Base-by-base conservation (phyloP, 2,329 filamentous ascomycete species). In the Fusarium falciforme region DNA sequence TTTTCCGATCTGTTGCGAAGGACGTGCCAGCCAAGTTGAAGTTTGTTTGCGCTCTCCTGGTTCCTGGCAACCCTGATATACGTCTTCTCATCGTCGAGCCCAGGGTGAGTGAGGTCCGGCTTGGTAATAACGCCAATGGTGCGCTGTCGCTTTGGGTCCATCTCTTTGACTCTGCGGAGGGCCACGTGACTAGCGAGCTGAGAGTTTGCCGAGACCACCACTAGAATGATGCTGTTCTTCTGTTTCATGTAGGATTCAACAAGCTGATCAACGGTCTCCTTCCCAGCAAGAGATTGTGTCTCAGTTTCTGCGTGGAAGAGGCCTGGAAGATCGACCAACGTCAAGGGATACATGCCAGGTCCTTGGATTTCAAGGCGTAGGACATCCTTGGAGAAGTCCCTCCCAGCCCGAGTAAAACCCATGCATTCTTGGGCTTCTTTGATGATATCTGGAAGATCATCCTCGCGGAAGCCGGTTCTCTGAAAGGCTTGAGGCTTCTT, bases 61-160 rank as follows among this genome's bases (percentile, higher is more conserved):
- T 82, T 82, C n/a, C 78, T 78, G 2, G 79, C 78, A 0, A 85
- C 61, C n/a, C 72, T 71, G 2, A 84, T 70, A 67, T 83, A 88
- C 2, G 69, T 78, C 1, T 65, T 70, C 66, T 89, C 84, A 6
- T 84, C 83, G 0, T 80, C 78, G 0, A 83, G 83, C 1, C 82
- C 84, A 0, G 79, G 61, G 1, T 73, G 75, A 0, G 87, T 77
- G 4, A 80, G 78, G 68, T 91, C 89, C 0, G 87, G 87, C 74
- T 90, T 84, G 0, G 89, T 91, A 64, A 91, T 85, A 64, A 91
- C 85, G 0, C 89, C 87, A 0, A 91, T 79, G 0, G 89, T 91
- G 2, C 89, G 85, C 3, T 79, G 70, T 16, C 83, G 82, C 1
- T 82, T 72, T 1, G 81, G 80, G 70, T 90, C 88, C 33, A 86